A percentile compares a stretch with the other conserved stretches of the same genome.
Conservation (phyloP, 2,329 filamentous ascomycete species). For the Aspergillus pseudoterreus region DNA sequence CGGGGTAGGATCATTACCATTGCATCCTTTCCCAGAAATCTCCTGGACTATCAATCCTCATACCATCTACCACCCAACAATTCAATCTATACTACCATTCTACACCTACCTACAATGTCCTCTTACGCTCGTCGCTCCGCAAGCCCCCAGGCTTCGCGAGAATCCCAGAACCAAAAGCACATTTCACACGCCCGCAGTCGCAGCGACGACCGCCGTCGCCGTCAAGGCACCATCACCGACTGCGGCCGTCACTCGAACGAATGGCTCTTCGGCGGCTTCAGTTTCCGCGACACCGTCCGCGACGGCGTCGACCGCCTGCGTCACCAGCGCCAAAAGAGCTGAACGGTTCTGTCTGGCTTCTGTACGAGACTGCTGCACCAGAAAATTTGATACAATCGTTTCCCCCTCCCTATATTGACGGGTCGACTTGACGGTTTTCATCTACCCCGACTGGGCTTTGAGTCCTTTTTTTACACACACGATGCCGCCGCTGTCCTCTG, state of each 20-base stretch:
- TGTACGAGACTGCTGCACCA: too few relatives aligned
- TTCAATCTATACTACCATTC: constrained; percentile 10
- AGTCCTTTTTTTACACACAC: too few relatives aligned
- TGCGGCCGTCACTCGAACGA: constrained; percentile 50
- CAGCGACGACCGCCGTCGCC: constrained; percentile 35
- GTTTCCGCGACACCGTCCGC: constrained; percentile 43
- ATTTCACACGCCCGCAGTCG: constrained; percentile 23
- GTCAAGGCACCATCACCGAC: constrained; percentile 41
- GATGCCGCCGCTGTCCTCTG: too few relatives aligned
- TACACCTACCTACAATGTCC: constrained; percentile 3
- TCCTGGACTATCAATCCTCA: too few relatives aligned
- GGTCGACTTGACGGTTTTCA: too few relatives aligned
- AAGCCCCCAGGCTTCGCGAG: constrained; percentile 15
- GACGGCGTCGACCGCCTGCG: constrained; percentile 37
- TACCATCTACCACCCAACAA: background rate
- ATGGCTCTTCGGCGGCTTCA: constrained; percentile 50
- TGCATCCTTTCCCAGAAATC: too few relatives aligned
- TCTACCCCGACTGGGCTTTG: too few relatives aligned
- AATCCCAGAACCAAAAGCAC: constrained; percentile 4
- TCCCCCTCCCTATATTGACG: too few relatives aligned
- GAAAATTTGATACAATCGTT: too few relatives aligned
- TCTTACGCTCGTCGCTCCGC: constrained; percentile 12
- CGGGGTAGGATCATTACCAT: background rate
- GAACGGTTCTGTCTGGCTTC: background rate
- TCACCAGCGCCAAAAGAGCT: constrained; percentile 11